A percentile compares a stretch with the other conserved stretches of the same genome.
phyloP scores from a whole-genome alignment of 495 filamentous ascomycete species.

The Trichoderma gamsii region DNA sequence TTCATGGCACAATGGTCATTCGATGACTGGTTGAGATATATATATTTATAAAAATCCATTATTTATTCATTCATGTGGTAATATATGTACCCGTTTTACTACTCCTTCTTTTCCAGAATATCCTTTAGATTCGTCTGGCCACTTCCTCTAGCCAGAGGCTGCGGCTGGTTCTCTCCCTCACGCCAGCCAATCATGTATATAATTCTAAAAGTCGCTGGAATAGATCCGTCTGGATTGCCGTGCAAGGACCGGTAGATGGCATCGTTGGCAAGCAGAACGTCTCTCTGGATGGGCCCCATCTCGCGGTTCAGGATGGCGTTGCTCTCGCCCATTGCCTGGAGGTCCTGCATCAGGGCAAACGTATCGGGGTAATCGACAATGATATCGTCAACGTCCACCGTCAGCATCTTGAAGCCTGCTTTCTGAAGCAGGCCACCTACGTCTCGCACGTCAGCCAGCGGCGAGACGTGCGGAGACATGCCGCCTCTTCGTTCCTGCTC shows the following conservation, averaged over 20 bases:
- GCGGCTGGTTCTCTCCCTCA: conserved; percentile 65
- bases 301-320: conserved; percentile 81
- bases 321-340: conserved; percentile 91
- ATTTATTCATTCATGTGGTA: neutral
- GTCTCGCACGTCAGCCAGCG: conserved; percentile 87
- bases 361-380: conserved; percentile 91
- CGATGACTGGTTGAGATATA: neutral
- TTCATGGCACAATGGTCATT: neutral
- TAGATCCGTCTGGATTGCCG: conserved; percentile 56
- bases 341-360: conserved; percentile 84
- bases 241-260: conserved; percentile 84
- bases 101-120: conserved; percentile 51
- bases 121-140: conserved; percentile 79
- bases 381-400: conserved; percentile 95
- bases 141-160: conserved; percentile 77
- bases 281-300: conserved; percentile 64
- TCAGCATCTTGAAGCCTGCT: conserved; percentile 91
- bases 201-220: conserved; percentile 86
- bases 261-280: conserved; percentile 83
- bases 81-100: neutral
- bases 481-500: conserved; percentile 84
- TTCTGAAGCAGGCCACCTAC: conserved; percentile 79
- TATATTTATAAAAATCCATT: neutral
- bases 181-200: conserved; percentile 99
- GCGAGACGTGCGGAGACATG: conserved; percentile 78